These are phyloP conservation scores for Zygnema cylindricum DNA, from an alignment of 139 green algal genomes.

Conservation along the genomic window DNA sequence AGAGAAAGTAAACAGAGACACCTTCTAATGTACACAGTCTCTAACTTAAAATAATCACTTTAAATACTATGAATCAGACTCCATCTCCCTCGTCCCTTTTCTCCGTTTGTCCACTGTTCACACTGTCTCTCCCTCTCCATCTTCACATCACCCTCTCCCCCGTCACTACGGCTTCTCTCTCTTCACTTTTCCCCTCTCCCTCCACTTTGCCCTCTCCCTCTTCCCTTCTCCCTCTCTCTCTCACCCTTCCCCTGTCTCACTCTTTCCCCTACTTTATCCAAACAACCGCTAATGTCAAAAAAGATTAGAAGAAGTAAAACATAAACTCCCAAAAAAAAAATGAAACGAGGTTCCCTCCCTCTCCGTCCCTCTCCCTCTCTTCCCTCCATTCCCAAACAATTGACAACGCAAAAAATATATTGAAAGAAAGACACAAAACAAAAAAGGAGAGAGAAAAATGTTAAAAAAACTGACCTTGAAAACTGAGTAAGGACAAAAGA, in stretches of 20 bases:
- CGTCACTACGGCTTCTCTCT: too few relatives aligned
- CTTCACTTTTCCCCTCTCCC: too few relatives aligned
- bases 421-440: not conserved
- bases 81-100: not conserved
- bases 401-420: not conserved
- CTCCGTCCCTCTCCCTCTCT: too few relatives aligned
- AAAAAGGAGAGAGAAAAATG: not conserved
- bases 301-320: not conserved
- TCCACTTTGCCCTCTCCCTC: too few relatives aligned
- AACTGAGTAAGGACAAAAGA: constrained; percentile 42
- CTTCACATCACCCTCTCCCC: too few relatives aligned
- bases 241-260: not conserved
- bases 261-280: not conserved
- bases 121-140: too few relatives aligned
- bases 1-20: not conserved
- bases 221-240: too few relatives aligned
- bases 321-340: not conserved
- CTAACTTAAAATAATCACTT: not conserved
- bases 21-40: not conserved
- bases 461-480: constrained; percentile 39
- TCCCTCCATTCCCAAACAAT: too few relatives aligned
- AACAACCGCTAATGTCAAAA: constrained; percentile 1
- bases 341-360: not conserved
- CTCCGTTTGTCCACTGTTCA: not conserved
- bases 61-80: not conserved